Conservation (phyloP, 257 asterid species). For the Penstemon barbatus region DNA sequence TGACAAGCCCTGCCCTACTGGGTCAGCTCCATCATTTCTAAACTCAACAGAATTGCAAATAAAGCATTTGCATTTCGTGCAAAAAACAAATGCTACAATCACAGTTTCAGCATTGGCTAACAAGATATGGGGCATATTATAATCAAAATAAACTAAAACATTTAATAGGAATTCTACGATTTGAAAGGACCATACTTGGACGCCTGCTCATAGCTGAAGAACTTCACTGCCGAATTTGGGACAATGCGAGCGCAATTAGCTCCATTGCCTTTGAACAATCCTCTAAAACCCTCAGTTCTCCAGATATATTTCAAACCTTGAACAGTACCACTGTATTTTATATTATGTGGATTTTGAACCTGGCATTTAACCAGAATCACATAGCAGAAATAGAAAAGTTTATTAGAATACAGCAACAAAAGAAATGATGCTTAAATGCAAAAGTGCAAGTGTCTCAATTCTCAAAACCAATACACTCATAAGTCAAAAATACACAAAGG, state of each 20-base stretch:
- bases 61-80: neutral
- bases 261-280: constrained; percentile 89
- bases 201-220: constrained; percentile 99
- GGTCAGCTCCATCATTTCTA: no score
- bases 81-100: neutral
- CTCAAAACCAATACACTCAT: neutral
- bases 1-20: neutral
- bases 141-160: constrained; percentile 2
- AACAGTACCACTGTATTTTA: constrained; percentile 76
- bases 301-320: constrained; percentile 85
- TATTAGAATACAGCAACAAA: constrained; percentile 13
- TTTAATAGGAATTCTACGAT: constrained; percentile 10
- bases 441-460: neutral
- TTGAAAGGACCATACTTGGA: constrained; percentile 65
- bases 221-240: constrained; percentile 97
- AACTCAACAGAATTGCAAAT: no score
- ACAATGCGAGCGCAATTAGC: constrained; percentile 90
- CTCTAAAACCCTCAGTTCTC: constrained; percentile 80
- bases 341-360: constrained; percentile 93
- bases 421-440: neutral
- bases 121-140: neutral
- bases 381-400: constrained; percentile 5
- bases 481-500: neutral
- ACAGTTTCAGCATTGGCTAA: neutral
- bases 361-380: constrained; percentile 34